Evolutionary conservation across 148 eudicot genomes (phyloP), one percentile per base, ranked within the genome.

Genomic region (Persicaria tinctoria): DNA sequence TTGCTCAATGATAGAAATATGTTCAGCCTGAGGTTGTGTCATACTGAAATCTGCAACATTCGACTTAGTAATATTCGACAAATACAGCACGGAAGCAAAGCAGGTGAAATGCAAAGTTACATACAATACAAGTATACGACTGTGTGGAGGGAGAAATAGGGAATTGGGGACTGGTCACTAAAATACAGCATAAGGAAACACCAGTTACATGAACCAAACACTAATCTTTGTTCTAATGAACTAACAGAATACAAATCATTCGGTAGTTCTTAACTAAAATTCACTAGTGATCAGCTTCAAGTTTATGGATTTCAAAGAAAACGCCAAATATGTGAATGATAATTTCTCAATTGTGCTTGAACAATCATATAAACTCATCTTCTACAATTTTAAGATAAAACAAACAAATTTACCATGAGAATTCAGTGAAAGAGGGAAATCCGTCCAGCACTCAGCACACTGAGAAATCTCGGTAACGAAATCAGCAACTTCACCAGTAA

Each of bases 1-100:
- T 41, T 79, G 80, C 79, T 89, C 89, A 49, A 88, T 76, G 74
- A 73, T 44, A 44, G 82, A 80, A 51, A 85, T 84, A 84, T 91
- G 97, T 79, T 86, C 89, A 80, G 74, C 79, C 79, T 92, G 97
- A 76, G 41, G 73, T 57, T 78, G 82, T 45, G 94, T 86, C 90
- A 92, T 75, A 51, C 76, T 63, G 77, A 88, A 85, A 76, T 82
- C 97, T 92, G 89, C 82, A 83, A 70, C 23, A 48, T 46, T 70
- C 51, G 0, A 23, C 51, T 46, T 46, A 32, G 4, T 1, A 32
- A 41, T 7, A 38, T 45, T 8, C 27, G 8, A 64, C 8, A 7
- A 45, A 10, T 38, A 32, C 47, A 68, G 7, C 46, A 68, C 17
- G 45, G 5, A 18, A 38, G 18, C 20, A 2, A 63, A 63, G 68